phyloP scores from a whole-genome alignment of 768 basidiomycete species.

The Coprinopsis sp. region DNA sequence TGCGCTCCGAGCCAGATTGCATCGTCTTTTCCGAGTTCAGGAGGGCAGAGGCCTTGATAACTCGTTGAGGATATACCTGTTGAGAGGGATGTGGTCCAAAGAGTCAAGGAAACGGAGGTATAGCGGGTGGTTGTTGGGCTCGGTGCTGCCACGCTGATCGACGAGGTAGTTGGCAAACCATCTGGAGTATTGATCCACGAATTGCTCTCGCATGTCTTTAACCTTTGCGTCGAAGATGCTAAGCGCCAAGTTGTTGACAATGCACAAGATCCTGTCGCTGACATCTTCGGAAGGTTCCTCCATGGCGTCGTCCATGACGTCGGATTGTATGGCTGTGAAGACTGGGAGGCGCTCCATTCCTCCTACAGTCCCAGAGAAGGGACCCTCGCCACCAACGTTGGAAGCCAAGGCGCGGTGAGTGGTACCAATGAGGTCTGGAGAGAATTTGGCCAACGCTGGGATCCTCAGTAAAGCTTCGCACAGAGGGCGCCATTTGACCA shows the following conservation, averaged over 20 bases:
- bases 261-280: slow-evolving; percentile 93
- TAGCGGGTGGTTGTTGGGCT: slow-evolving; percentile 94
- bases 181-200: slow-evolving; percentile 76
- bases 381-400: slow-evolving; percentile 38
- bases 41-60: slow-evolving; percentile 76
- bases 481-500: slow-evolving; percentile 89
- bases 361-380: slow-evolving; percentile 6
- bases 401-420: slow-evolving; percentile 68
- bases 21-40: slow-evolving; percentile 91
- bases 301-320: slow-evolving; percentile 56
- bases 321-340: slow-evolving; percentile 78
- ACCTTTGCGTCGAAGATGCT: slow-evolving; percentile 89
- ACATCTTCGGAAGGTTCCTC: slow-evolving; percentile 76
- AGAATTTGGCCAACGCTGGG: slow-evolving; percentile 78
- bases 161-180: slow-evolving; percentile 99
- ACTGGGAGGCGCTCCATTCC: slow-evolving; percentile 42
- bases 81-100: slow-evolving; percentile 61
- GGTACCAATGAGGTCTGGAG: slow-evolving; percentile 72
- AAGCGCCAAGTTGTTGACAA: slow-evolving; percentile 95
- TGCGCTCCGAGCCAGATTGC: slow-evolving; percentile 79
- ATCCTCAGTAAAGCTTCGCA: slow-evolving; percentile 87
- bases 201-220: slow-evolving; percentile 78
- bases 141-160: slow-evolving; percentile 90
- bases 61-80: slow-evolving; percentile 85
- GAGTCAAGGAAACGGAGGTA: slow-evolving; percentile 93